phyloP scores from a whole-genome alignment of 768 basidiomycete species.

The Lactarius indigo region DNA sequence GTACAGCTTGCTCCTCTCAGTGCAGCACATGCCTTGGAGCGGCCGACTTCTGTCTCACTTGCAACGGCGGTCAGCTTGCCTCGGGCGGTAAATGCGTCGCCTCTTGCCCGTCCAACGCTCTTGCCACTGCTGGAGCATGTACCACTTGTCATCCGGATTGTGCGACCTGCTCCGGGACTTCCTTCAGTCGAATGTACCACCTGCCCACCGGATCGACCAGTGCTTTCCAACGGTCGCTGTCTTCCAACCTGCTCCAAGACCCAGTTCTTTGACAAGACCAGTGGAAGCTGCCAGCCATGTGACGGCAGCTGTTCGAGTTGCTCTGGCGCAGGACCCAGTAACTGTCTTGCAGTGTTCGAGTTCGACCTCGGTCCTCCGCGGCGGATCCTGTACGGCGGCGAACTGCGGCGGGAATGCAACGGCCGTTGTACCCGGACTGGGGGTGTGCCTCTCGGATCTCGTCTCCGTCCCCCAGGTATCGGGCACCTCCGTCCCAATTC shows the following conservation, averaged over 20 bases:
- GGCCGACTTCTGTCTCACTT: constrained; percentile 70
- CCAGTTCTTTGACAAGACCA: constrained; percentile 68
- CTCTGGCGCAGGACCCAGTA: constrained; percentile 58
- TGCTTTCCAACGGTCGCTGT: constrained; percentile 72
- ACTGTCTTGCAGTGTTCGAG: constrained; percentile 74
- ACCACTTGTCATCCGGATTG: constrained; percentile 83
- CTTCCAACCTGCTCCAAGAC: constrained; percentile 69
- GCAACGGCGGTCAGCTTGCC: constrained; percentile 61
- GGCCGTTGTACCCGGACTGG: constrained; percentile 63
- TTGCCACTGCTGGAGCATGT: constrained; percentile 64
- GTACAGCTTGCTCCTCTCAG: constrained; percentile 61
- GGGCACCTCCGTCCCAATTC: constrained; percentile 37
- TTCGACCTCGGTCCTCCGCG: constrained; percentile 56
- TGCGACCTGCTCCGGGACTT: constrained; percentile 71
- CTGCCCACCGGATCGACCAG: constrained; percentile 65
- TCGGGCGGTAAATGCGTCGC: constrained; percentile 70
- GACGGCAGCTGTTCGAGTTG: constrained; percentile 79
- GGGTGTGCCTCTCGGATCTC: constrained; percentile 76
- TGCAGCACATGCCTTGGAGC: constrained; percentile 71
- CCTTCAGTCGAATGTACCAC: constrained; percentile 76
- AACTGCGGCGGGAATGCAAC: constrained; percentile 51
- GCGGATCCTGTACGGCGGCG: constrained; percentile 60
- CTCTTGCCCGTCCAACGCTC: constrained; percentile 69
- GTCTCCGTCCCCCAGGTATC: constrained; percentile 50
- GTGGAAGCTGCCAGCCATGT: constrained; percentile 64